phyloP scores from a whole-genome alignment of 1,284 basidiomycete species.

The Jaminaea rosea region DNA sequence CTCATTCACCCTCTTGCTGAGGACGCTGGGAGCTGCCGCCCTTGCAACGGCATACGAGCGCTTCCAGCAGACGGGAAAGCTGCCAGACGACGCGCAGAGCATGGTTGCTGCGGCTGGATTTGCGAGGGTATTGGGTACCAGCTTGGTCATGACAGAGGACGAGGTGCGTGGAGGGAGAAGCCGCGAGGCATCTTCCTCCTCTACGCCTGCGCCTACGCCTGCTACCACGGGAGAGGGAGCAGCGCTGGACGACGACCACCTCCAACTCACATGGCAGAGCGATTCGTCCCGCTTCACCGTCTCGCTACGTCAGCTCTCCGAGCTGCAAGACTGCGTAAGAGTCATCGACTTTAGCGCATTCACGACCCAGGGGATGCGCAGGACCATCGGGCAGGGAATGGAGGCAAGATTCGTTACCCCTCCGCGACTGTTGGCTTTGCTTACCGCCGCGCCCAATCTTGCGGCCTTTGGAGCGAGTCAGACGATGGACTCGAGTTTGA shows the following conservation, averaged over 20 bases:
- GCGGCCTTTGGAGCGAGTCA: conserved; percentile 42
- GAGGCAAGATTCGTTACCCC: conserved; percentile 86
- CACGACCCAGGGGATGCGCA: conserved; percentile 84
- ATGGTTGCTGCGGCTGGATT: conserved; percentile 42
- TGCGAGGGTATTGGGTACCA: conserved; percentile 30
- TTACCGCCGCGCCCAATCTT: conserved; percentile 32
- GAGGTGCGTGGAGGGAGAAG: too few relatives aligned
- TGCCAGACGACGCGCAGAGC: conserved; percentile 17
- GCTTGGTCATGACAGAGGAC: conserved; percentile 18
- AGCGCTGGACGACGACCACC: too few relatives aligned
- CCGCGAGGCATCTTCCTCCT: conserved; percentile 12
- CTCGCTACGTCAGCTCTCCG: conserved; percentile 17
- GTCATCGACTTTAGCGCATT: conserved; percentile 69
- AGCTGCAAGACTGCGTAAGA: conserved; percentile 28
- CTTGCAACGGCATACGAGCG: conserved; percentile 33
- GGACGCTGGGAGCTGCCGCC: conserved; percentile 31
- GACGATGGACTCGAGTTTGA: conserved; percentile 44
- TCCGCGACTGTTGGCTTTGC: conserved; percentile 56
- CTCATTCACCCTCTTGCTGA: conserved; percentile 36
- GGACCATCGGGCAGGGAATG: conserved; percentile 80
- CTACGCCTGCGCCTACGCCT: too few relatives aligned
- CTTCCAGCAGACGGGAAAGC: conserved; percentile 1
- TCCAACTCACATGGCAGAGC: too few relatives aligned
- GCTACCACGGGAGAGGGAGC: too few relatives aligned
- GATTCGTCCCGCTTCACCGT: conserved; percentile 36